phyloP scores from a whole-genome alignment of 768 basidiomycete genomes.

The Ramaria sp. region DNA sequence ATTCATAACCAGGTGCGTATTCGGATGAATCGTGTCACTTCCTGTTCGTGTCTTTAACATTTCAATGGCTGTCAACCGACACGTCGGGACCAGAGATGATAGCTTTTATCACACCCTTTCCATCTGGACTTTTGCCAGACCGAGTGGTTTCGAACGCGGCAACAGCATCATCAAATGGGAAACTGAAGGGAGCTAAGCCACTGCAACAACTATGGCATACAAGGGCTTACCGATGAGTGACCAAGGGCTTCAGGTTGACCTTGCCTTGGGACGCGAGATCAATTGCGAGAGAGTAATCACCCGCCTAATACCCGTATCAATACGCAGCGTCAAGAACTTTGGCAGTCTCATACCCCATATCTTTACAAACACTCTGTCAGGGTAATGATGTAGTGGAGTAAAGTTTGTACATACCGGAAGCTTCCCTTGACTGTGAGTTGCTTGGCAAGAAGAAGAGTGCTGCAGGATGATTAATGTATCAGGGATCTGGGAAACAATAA shows the following conservation, averaged over 20 bases:
- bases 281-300: conserved; percentile 79
- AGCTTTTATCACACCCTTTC: conserved; percentile 80
- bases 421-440: conserved; percentile 78
- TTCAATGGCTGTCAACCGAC: conserved; percentile 28
- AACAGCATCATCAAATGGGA: conserved; percentile 64
- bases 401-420: conserved; percentile 69
- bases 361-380: neutral
- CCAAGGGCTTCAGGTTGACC: conserved; percentile 78
- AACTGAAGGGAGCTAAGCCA: conserved; percentile 30
- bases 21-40: no score
- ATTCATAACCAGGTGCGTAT: no score
- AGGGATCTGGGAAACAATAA: neutral
- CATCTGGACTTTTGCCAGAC: conserved; percentile 73
- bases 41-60: no score
- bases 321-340: conserved; percentile 1
- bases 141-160: conserved; percentile 77
- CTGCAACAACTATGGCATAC: neutral
- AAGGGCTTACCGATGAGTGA: conserved; percentile 65
- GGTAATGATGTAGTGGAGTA: neutral
- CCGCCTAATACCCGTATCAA: conserved; percentile 37
- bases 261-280: conserved; percentile 72
- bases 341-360: conserved; percentile 15
- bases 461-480: neutral
- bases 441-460: conserved; percentile 53
- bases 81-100: conserved; percentile 78